Evolutionary conservation across 2,329 filamentous ascomycete genomes (phyloP).

Genomic region (Claviceps capensis): DNA sequence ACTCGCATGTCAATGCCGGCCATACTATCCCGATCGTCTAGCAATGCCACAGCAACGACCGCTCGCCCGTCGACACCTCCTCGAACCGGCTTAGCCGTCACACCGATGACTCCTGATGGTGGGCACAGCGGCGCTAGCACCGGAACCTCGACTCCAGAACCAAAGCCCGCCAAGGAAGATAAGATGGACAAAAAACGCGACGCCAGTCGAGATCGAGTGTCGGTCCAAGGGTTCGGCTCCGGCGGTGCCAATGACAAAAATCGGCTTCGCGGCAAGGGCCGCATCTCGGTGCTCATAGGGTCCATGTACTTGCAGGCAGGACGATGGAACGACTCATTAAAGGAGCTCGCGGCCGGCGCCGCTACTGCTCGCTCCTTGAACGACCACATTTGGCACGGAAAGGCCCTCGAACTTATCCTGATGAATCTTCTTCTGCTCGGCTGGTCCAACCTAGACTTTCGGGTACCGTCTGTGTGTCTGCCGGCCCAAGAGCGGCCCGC

Average conservation of each 20-base stretch:
- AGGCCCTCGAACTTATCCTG: slow-evolving; percentile 78
- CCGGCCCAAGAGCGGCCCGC: slow-evolving; percentile 32
- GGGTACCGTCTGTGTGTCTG: slow-evolving; percentile 47
- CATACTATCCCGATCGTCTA: slow-evolving; percentile 30
- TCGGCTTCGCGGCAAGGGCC: slow-evolving; percentile 67
- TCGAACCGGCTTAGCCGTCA: slow-evolving; percentile 33
- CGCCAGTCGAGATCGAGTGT: slow-evolving; percentile 41
- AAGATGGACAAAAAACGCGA: slow-evolving; percentile 30
- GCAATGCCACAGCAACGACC: slow-evolving; percentile 33
- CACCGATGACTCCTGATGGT: slow-evolving; percentile 35
- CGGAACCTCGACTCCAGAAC: slow-evolving; percentile 28
- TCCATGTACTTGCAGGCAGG: slow-evolving; percentile 81
- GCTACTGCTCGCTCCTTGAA: slow-evolving; percentile 63
- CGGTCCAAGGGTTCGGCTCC: slow-evolving; percentile 57
- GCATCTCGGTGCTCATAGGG: slow-evolving; percentile 66
- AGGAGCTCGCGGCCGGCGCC: slow-evolving; percentile 70
- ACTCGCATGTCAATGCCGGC: slow-evolving; percentile 76
- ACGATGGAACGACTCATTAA: slow-evolving; percentile 77
- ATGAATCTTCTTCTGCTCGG: slow-evolving; percentile 71
- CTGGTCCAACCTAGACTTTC: slow-evolving; percentile 75
- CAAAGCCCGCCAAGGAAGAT: slow-evolving; percentile 22
- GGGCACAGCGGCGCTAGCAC: slow-evolving; percentile 23
- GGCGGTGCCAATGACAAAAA: slow-evolving; percentile 62
- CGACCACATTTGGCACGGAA: slow-evolving; percentile 95
- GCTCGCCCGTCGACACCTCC: slow-evolving; percentile 37